A percentile compares a stretch with the other conserved stretches of the same genome.
phyloP scores from a whole-genome alignment of 2,329 filamentous ascomycete genomes.

The Scortechinia acanthostroma region DNA sequence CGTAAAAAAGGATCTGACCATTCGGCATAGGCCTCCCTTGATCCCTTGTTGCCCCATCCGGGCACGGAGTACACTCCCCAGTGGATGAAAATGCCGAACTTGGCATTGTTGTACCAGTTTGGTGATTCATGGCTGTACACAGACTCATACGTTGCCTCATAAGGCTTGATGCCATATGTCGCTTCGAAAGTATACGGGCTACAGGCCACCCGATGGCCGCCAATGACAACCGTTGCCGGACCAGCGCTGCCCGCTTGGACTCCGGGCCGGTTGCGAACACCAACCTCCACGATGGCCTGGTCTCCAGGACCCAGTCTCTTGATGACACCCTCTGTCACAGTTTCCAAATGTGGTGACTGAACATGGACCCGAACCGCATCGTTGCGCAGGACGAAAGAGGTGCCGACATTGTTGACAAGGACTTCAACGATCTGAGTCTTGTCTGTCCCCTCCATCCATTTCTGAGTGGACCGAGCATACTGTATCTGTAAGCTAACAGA shows the following conservation, averaged over 20 bases:
- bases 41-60: slow-evolving; percentile 39
- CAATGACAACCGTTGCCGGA: slow-evolving; percentile 16
- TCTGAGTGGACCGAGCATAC: slow-evolving; percentile 27
- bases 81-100: slow-evolving; percentile 54
- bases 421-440: slow-evolving; percentile 27
- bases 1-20: no score
- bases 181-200: slow-evolving; percentile 19
- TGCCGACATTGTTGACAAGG: slow-evolving; percentile 24
- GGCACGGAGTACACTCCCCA: slow-evolving; percentile 49
- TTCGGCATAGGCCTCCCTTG: slow-evolving; percentile 30
- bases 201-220: slow-evolving; percentile 11
- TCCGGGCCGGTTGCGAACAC: slow-evolving; percentile 19
- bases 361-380: slow-evolving; percentile 21
- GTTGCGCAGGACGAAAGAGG: slow-evolving; percentile 18
- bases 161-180: slow-evolving; percentile 19
- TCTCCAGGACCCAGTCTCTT: slow-evolving; percentile 28
- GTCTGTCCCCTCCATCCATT: slow-evolving; percentile 25
- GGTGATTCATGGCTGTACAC: slow-evolving; percentile 34
- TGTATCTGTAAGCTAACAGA: slow-evolving; percentile 18
- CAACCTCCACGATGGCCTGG: slow-evolving; percentile 23
- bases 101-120: slow-evolving; percentile 43
- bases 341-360: slow-evolving; percentile 18
- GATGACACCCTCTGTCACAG: slow-evolving; percentile 20
- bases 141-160: slow-evolving; percentile 23
- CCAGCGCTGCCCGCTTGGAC: slow-evolving; percentile 16